Base-by-base conservation (phyloP, 1,139 yeast species). In the Suhomyces bokatorum region DNA sequence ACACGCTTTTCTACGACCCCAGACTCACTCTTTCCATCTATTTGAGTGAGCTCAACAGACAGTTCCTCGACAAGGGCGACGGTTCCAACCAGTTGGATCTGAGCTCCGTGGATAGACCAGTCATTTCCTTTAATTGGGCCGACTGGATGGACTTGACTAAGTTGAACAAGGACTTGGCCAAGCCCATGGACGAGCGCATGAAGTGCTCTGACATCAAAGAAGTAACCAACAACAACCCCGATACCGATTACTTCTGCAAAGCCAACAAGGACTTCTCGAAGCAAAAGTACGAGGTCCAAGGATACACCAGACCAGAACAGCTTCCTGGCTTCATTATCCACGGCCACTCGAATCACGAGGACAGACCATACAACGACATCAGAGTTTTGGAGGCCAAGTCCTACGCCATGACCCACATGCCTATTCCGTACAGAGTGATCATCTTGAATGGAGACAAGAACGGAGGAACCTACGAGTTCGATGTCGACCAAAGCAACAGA, bases 401-500 rank as follows among this genome's bases (percentile, higher is more conserved):
- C 0, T 54, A 54, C 30, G 47, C 53, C 17, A 37, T 56, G 54
- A 56, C 70, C 4, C 60, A 66, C 45, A 51, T 67, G 20, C 64
- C 67, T 4, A 62, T 60, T 32, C 74, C 74, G 1, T 53, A 55
- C 34, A 55, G 59, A 48, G 72, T 68, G 28, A 56, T 69, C 4
- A 55, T 69, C 1, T 55, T 69, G 37, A 62, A 56, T 38, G 59
- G 56, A 15, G 50, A 41, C 31, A 45, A 50, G 6, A 50, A 58
- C 3, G 69, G 69, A 6, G 60, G 58, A 4, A 66, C 69, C 3
- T 66, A 49, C 45, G 72, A 68, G 47, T 69, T 69, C 45, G 58
- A 60, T 32, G 72, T 66, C 10, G 62, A 60, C 40, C 50, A 45
- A 26, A 43, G 30, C 2, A 43, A 36, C n/a, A 43, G 41, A 28